Conservation (phyloP, 257 asterid genomes). For the Nicotiana benthamiana region DNA sequence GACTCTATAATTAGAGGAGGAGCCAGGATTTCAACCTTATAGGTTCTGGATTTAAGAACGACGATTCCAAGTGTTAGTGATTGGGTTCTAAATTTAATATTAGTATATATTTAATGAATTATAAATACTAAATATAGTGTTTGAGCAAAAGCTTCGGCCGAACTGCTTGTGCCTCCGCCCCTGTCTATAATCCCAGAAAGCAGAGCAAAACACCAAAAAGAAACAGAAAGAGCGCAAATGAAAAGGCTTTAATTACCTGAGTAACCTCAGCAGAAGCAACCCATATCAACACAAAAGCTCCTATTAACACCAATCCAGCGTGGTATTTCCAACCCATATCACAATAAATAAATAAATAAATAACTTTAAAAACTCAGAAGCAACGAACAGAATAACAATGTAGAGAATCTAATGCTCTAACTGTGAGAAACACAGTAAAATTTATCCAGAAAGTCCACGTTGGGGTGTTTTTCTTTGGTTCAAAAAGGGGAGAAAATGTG, state of each 20-base stretch:
- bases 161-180: too few relatives aligned
- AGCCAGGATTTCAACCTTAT: too few relatives aligned
- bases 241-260: constrained; percentile 39
- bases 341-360: not conserved
- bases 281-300: constrained; percentile 74
- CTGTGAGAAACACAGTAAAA: not conserved
- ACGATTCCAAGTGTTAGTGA: too few relatives aligned
- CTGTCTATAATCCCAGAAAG: too few relatives aligned
- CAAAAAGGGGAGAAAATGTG: not conserved
- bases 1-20: not conserved
- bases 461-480: not conserved
- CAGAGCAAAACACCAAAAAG: not conserved
- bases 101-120: too few relatives aligned
- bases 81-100: too few relatives aligned
- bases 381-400: not conserved
- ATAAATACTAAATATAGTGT: too few relatives aligned
- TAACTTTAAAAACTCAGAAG: not conserved
- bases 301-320: constrained; percentile 68
- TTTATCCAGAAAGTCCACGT: not conserved
- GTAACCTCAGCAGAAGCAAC: constrained; percentile 84
- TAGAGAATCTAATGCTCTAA: not conserved
- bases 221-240: not conserved
- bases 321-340: constrained; percentile 62
- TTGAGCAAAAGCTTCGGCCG: too few relatives aligned
- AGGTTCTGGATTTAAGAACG: too few relatives aligned